These are phyloP conservation scores for Aeschynomene evenia DNA, from an alignment of 306 rosid genomes.

Conservation along the genomic window DNA sequence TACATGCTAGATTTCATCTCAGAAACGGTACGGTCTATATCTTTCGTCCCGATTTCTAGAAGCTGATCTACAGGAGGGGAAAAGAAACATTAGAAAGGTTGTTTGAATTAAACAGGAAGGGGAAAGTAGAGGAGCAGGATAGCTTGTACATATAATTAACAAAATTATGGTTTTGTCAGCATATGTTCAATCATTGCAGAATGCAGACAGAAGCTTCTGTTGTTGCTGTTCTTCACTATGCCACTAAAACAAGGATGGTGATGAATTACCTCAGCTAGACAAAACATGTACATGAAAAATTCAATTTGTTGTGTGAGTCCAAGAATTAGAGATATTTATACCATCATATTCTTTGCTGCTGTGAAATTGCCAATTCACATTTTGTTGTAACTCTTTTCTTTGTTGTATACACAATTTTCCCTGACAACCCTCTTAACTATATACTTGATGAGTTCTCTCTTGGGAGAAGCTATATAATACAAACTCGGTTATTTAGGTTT, in stretches of 20 bases:
- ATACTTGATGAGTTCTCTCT: slow-evolving; percentile 23
- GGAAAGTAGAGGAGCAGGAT: slow-evolving; percentile 50
- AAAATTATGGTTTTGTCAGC: slow-evolving; percentile 40
- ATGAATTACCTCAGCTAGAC: slow-evolving; percentile 35
- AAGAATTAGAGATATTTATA: slow-evolving; percentile 46
- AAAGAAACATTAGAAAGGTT: slow-evolving; percentile 22
- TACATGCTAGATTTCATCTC: slow-evolving; percentile 22
- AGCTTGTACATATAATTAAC: slow-evolving; percentile 62
- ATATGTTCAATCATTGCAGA: slow-evolving; percentile 41
- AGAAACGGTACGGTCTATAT: slow-evolving; percentile 30
- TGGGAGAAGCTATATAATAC: background rate
- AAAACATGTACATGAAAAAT: slow-evolving; percentile 60
- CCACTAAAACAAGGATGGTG: slow-evolving; percentile 40
- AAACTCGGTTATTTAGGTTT: background rate
- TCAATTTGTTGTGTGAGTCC: slow-evolving; percentile 40
- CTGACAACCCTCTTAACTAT: slow-evolving; percentile 9
- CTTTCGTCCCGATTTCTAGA: slow-evolving; percentile 29
- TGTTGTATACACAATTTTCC: slow-evolving; percentile 47
- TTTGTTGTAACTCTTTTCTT: slow-evolving; percentile 39
- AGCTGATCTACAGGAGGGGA: slow-evolving; percentile 27
- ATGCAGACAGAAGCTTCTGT: no score
- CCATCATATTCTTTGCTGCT: slow-evolving; percentile 40
- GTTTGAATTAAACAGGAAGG: slow-evolving; percentile 37
- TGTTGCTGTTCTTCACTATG: slow-evolving; percentile 34
- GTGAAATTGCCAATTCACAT: slow-evolving; percentile 34